These are phyloP conservation scores for Salvia splendens DNA, from an alignment of 257 asterid genomes.

Conservation along the genomic window DNA sequence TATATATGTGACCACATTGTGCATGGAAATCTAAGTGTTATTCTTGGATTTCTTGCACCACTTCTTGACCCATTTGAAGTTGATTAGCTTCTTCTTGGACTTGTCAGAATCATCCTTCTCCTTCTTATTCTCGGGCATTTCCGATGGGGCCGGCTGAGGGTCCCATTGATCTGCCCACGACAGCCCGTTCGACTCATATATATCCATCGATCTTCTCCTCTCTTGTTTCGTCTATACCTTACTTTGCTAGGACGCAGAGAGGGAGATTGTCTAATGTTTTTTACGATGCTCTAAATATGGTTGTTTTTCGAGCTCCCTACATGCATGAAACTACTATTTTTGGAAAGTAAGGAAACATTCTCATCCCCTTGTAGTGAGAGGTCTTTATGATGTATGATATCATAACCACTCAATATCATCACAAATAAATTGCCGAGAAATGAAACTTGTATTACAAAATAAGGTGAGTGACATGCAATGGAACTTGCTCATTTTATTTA, in stretches of 20 bases:
- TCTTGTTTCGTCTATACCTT: slow-evolving; percentile 11
- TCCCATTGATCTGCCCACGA: slow-evolving; percentile 99
- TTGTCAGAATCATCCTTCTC: slow-evolving; percentile 40
- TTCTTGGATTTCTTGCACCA: slow-evolving; percentile 58
- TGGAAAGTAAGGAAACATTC: slow-evolving; percentile 41
- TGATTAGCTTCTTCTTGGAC: slow-evolving; percentile 55
- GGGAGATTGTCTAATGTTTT: slow-evolving; percentile 18
- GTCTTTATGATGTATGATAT: too few relatives aligned
- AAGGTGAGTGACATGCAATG: too few relatives aligned
- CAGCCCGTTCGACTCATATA: slow-evolving; percentile 60
- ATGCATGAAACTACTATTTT: slow-evolving; percentile 26
- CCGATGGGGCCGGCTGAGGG: slow-evolving; percentile 65
- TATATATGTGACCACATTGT: slow-evolving; percentile 4
- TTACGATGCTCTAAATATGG: slow-evolving; percentile 25
- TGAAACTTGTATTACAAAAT: too few relatives aligned
- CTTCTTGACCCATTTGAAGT: slow-evolving; percentile 61
- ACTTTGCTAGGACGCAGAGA: neutral
- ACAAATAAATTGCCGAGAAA: too few relatives aligned
- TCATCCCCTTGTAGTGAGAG: slow-evolving; percentile 29
- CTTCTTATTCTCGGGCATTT: slow-evolving; percentile 41
- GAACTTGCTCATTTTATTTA: too few relatives aligned
- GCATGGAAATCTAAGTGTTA: slow-evolving; percentile 32
- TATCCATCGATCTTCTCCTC: slow-evolving; percentile 42
- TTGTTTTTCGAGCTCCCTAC: slow-evolving; percentile 14
- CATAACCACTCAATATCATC: too few relatives aligned